phyloP scores from a whole-genome alignment of 176 grass and related monocot species.

The Carex myosuroides region DNA sequence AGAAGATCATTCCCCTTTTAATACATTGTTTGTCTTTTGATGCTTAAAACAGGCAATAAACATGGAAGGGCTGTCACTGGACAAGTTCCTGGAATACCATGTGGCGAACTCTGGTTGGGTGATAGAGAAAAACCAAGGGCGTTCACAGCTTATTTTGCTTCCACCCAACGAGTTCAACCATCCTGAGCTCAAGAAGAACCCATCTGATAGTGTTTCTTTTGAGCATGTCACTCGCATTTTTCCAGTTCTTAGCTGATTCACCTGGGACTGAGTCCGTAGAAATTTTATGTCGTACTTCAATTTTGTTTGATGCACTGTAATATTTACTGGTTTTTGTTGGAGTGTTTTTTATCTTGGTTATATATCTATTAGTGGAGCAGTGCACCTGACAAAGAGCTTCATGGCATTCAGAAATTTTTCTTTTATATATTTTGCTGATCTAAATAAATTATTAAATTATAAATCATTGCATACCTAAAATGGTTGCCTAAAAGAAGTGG shows the following conservation, averaged over 20 bases:
- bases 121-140: slow-evolving; percentile 49
- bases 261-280: neutral
- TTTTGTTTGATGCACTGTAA: slow-evolving; percentile 5
- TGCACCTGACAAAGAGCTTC: neutral
- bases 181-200: slow-evolving; percentile 90
- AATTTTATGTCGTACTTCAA: neutral
- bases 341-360: neutral
- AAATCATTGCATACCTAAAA: neutral
- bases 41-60: slow-evolving; percentile 50
- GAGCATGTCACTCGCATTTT: slow-evolving; percentile 91
- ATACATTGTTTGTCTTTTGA: neutral
- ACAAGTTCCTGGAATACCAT: slow-evolving; percentile 93
- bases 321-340: neutral
- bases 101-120: slow-evolving; percentile 68
- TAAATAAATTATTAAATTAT: neutral
- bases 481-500: neutral
- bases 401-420: neutral
- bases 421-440: neutral
- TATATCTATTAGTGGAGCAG: neutral
- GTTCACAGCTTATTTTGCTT: slow-evolving; percentile 67
- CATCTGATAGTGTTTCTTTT: slow-evolving; percentile 54
- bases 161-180: slow-evolving; percentile 79
- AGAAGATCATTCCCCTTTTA: neutral
- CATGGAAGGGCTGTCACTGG: slow-evolving; percentile 81
- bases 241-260: slow-evolving; percentile 64